Base-by-base conservation (phyloP, 768 basidiomycete species). In the Leccinum aurantiacum region DNA sequence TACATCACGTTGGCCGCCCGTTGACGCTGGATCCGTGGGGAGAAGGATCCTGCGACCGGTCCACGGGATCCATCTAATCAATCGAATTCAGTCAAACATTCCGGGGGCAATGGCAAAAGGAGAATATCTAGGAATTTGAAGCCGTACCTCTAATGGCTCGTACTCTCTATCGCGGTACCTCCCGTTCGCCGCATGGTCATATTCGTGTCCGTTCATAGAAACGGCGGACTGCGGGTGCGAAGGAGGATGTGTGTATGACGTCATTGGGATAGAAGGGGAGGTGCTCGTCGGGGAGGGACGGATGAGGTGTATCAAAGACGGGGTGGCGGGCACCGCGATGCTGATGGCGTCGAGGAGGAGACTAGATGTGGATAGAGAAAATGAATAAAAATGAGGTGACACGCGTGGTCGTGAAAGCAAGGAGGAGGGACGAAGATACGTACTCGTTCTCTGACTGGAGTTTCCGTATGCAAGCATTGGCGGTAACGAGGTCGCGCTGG, bases 311-410 rank as follows among this genome's bases (percentile, higher is more conserved):
- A 74, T 58, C 59, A 74, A 57, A 0, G 74, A 75, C 9, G 72
- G 72, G 1, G 70, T 74, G 24, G 63, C 72, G 19, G 74, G 72
- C 3, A 75, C 61, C 7, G 72, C 47, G 49, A 74, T 72, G 58
- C 67, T 75, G 15, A 74, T 74, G 7, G 72, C 72, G 25, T 74
- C 72, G 48, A 74, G 69, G 24, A 74, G 74, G 10, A 74, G 69
- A 53, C 72, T 74, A 11, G 1, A 60, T 11, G 44, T 15, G n/a
- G n/a, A 41, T n/a, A n/a, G 41, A 17, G 41, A 41, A 38, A 15
- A 37, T 6, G 53, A 31, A 13, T 38, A 54, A 52, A 25, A 15
- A 24, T 17, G 48, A 58, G 3, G 44, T 17, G 27, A n/a, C 6
- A 19, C 35, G 22, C 15, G 35, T 25, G 27, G 4, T 14, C 25